A percentile compares a stretch with the other conserved stretches of the same genome.
phyloP scores from a whole-genome alignment of 2,329 filamentous ascomycete species.

The Microdochium paspali region DNA sequence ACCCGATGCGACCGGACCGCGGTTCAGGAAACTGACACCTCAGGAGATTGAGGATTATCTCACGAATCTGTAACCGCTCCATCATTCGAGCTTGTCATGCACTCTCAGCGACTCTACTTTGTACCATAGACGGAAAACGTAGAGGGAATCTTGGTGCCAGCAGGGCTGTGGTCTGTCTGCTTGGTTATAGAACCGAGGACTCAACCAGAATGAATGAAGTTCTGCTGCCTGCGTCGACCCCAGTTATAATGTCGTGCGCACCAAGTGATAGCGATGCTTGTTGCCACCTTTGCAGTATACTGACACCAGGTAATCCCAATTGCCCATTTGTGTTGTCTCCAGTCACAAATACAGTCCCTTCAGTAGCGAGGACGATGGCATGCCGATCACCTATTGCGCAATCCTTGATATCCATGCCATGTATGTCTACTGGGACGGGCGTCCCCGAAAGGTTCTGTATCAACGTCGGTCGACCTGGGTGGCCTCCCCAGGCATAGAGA shows the following conservation, averaged over 20 bases:
- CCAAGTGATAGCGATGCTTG: conserved; percentile 19
- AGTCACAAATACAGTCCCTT: conserved; percentile 40
- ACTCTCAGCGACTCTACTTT: conserved; percentile 19
- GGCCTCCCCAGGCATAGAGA: conserved; percentile 54
- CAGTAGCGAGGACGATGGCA: conserved; percentile 42
- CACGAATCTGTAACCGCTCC: conserved; percentile 72
- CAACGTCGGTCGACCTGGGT: conserved; percentile 22
- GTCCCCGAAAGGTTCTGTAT: conserved; percentile 15
- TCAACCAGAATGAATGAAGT: conserved; percentile 38
- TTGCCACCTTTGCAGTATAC: conserved; percentile 21
- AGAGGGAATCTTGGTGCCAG: conserved; percentile 16
- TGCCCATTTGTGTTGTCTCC: conserved; percentile 52
- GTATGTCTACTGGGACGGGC: conserved; percentile 36
- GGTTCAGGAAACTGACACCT: conserved; percentile 90
- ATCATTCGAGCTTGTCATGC: neutral
- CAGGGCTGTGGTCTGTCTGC: neutral
- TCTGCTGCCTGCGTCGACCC: conserved; percentile 38
- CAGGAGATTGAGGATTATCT: conserved; percentile 99
- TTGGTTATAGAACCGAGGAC: conserved; percentile 11
- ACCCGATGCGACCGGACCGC: conserved; percentile 71
- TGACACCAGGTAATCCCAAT: conserved; percentile 33
- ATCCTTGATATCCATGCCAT: conserved; percentile 43
- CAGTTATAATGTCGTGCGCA: conserved; percentile 18
- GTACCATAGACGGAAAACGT: conserved; percentile 40
- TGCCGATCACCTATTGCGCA: conserved; percentile 50